Base-by-base conservation (phyloP, 768 basidiomycete genomes). In the Rhodotorula graminis region DNA sequence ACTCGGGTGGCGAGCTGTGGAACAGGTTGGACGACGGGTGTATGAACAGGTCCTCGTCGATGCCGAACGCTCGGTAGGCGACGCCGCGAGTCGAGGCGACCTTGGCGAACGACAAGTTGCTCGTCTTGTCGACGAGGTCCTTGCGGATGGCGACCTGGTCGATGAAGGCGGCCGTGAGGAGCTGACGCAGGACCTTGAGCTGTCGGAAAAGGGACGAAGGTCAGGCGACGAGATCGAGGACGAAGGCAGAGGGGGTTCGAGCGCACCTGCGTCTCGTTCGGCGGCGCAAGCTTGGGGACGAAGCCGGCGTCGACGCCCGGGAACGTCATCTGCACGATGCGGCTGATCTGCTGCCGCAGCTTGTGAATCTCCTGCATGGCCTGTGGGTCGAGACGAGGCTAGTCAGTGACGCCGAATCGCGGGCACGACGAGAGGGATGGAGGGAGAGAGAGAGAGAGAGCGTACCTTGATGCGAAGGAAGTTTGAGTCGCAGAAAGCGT, bases 351-450 rank as follows among this genome's bases (percentile, higher is more conserved):
- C 0, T 87, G 85, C 49, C 93, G 87, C 10, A 99, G 84, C 80
- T 98, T 97, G 81, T 94, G 96, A 49, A 96, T 95, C 82, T 99
- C 96, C 82, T 96, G 91, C 94, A 99, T 98, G 0, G 93, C 91
- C 94, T 97, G 69, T 11, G 47, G 31, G 65, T 8, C 8, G 23
- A 11, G 8, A 9, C 14, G 19, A 53, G 56, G 29, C 42, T 66
- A 4, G 42, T 56, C 40, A 61, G 14, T 78, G 6, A 44, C 58
- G 61, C 46, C 63, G 5, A 9, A 37, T 27, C 12, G 47, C 64
- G 61, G 21, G 12, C 58, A 55, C 62, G n/a, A 9, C 37, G 59
- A 19, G 27, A 29, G 47, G 18, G 12, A 25, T 2, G 50, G 58
- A 37, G 5, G n/a, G 46, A 33, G 10, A 11, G 58, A 15, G 16